Base-by-base conservation (phyloP, 1,284 basidiomycete genomes). In the Puccinia sorghi region DNA sequence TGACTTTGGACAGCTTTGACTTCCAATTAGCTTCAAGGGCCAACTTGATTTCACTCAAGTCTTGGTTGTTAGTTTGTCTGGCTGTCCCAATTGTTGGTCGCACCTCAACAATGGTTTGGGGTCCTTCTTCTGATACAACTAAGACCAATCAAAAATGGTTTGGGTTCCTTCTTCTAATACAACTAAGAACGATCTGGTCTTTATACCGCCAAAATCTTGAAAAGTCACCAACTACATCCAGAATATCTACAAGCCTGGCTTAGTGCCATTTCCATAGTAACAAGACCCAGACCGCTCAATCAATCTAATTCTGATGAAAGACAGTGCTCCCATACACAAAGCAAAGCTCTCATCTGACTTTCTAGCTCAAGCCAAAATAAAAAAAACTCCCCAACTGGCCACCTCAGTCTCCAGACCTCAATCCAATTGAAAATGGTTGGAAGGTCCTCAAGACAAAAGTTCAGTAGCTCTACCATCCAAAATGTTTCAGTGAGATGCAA, bases 391-490 rank as follows among this genome's bases (percentile, higher is more conserved):
- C 48, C 73, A n/a, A 75, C 67, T 41, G n/a, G n/a, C n/a, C n/a
- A n/a, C n/a, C n/a, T n/a, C n/a, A n/a, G n/a, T n/a, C n/a, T n/a
- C n/a, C n/a, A n/a, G n/a, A n/a, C n/a, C n/a, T n/a, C n/a, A n/a
- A n/a, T n/a, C n/a, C n/a, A n/a, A n/a, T n/a, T n/a, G 48, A 75
- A 25, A 75, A 75, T 56, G 41, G 66, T 9, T 75, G 73, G 43
- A 64, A 75, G 27, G 46, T 66, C 32, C 48, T 75, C 46, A 75
- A 75, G 52, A 50, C 59, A 15, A 37, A 37, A 17, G 50, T 75
- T 37, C 32, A 27, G 12, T 41, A 75, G 25, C 22, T 39, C n/a
- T 46, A 75, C 32, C 41, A 52, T 12, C 61, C 73, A 13, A 27
- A 39, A 39, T 41, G 25, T 4, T 2, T 54, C 8, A 15, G 37